Conservation (phyloP, 2,329 filamentous ascomycete species). For the Colletotrichum tofieldiae region DNA sequence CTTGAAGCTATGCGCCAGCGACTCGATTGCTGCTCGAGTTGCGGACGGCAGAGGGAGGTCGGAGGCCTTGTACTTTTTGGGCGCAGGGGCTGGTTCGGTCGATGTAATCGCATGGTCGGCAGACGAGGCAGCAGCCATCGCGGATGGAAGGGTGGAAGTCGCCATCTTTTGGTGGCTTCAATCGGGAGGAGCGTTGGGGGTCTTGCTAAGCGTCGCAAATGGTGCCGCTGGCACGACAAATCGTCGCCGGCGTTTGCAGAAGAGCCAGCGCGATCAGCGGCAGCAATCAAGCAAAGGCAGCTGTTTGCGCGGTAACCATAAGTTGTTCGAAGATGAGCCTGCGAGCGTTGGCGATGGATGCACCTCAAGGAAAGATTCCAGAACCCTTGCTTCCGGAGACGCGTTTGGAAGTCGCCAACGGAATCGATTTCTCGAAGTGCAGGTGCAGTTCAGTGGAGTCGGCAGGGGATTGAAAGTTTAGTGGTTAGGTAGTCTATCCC, state of each 20-base stretch:
- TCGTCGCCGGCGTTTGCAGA: constrained; percentile 1
- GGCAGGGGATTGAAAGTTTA: constrained; percentile 27
- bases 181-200: background rate
- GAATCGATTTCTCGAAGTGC: constrained; percentile 19
- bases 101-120: constrained; percentile 3
- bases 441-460: constrained; percentile 24
- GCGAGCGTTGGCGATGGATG: background rate
- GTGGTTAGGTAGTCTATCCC: constrained; percentile 10
- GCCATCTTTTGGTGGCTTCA: constrained; percentile 23
- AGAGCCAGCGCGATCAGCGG: background rate
- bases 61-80: constrained; percentile 77
- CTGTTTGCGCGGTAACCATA: background rate
- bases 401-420: constrained; percentile 24
- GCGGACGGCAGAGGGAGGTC: constrained; percentile 82
- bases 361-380: constrained; percentile 14
- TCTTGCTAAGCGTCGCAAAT: constrained; percentile 6
- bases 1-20: constrained; percentile 85
- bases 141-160: constrained; percentile 11
- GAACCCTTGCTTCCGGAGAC: constrained; percentile 25
- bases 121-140: constrained; percentile 29
- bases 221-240: background rate
- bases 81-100: constrained; percentile 13
- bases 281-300: background rate
- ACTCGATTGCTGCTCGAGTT: constrained; percentile 82
- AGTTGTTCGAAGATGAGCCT: background rate